phyloP scores from a whole-genome alignment of 2,329 filamentous ascomycete species.

The Fusarium kyushuense region DNA sequence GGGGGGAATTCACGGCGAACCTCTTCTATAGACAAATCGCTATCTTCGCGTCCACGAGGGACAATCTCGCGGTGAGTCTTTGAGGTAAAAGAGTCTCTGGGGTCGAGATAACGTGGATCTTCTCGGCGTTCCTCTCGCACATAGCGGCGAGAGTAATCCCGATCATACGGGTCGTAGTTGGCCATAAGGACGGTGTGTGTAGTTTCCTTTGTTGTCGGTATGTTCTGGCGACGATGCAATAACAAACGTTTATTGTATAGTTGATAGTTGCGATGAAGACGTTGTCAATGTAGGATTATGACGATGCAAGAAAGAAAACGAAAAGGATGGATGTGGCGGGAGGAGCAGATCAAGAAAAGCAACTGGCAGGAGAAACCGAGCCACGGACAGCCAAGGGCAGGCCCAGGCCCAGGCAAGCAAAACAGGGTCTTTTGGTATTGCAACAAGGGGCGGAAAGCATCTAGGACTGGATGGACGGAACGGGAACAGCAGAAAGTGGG shows the following conservation, averaged over 20 bases:
- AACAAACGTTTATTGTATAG: constrained; percentile 1
- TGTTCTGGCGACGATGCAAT: constrained; percentile 6
- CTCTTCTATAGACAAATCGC: constrained; percentile 82
- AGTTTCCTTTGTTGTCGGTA: constrained; percentile 12
- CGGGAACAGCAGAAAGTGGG: constrained; percentile 29
- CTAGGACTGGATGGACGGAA: constrained; percentile 9
- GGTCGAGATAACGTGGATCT: constrained; percentile 66
- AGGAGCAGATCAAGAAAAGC: constrained; percentile 27
- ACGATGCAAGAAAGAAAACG: constrained; percentile 26
- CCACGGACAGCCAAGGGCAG: constrained; percentile 23
- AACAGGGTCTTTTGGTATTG: constrained; percentile 42
- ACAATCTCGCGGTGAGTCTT: constrained; percentile 66
- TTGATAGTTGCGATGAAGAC: constrained; percentile 1
- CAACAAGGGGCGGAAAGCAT: constrained; percentile 23
- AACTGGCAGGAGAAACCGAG: constrained; percentile 22
- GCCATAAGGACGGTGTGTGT: constrained; percentile 49
- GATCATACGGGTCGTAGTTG: constrained; percentile 68
- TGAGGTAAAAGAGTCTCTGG: constrained; percentile 62
- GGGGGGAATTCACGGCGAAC: constrained; percentile 87
- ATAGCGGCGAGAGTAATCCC: constrained; percentile 63
- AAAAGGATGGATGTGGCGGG: constrained; percentile 29
- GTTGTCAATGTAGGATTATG: constrained; percentile 11
- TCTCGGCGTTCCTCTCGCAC: constrained; percentile 67
- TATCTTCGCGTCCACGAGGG: constrained; percentile 75
- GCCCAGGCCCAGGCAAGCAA: constrained; percentile 24